These are phyloP conservation scores for Pluteus cervinus DNA, from an alignment of 768 basidiomycete species.

Conservation along the genomic window DNA sequence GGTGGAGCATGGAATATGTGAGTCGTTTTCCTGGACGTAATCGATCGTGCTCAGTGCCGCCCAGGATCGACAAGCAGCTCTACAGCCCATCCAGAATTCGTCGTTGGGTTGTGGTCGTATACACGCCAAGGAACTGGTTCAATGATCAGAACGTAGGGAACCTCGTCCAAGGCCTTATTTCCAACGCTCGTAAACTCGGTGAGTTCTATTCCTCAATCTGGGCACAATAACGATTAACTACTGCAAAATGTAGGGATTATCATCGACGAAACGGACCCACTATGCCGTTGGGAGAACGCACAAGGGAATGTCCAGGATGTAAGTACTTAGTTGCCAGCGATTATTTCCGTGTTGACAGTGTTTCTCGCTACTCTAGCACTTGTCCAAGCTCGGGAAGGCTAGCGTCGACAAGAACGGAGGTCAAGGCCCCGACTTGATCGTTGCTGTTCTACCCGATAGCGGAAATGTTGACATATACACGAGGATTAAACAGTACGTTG, in stretches of 20 bases:
- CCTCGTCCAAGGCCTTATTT: conserved; percentile 47
- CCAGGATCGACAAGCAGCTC: conserved; percentile 69
- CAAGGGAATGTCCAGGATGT: conserved; percentile 46
- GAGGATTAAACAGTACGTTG: conserved; percentile 75
- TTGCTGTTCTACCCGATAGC: conserved; percentile 67
- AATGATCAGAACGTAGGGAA: conserved; percentile 30
- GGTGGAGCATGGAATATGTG: conserved; percentile 81
- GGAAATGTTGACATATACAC: conserved; percentile 73
- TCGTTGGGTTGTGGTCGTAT: conserved; percentile 60
- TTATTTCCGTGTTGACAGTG: not conserved
- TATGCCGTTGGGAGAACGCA: conserved; percentile 50
- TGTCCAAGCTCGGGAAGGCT: conserved; percentile 41
- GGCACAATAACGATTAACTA: conserved; percentile 31
- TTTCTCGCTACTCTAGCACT: conserved; percentile 34
- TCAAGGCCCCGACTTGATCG: conserved; percentile 47
- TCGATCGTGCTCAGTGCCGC: conserved; percentile 36
- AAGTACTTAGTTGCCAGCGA: not conserved
- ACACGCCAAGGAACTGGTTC: conserved; percentile 53
- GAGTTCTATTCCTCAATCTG: conserved; percentile 25
- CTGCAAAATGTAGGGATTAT: conserved; percentile 50
- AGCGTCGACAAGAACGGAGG: conserved; percentile 36
- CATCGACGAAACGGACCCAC: conserved; percentile 38
- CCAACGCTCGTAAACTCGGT: conserved; percentile 53
- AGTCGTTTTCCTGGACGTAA: conserved; percentile 15
- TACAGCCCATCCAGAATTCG: conserved; percentile 45